phyloP scores from a whole-genome alignment of 768 basidiomycete species.

The Boletellus ananiceps region DNA sequence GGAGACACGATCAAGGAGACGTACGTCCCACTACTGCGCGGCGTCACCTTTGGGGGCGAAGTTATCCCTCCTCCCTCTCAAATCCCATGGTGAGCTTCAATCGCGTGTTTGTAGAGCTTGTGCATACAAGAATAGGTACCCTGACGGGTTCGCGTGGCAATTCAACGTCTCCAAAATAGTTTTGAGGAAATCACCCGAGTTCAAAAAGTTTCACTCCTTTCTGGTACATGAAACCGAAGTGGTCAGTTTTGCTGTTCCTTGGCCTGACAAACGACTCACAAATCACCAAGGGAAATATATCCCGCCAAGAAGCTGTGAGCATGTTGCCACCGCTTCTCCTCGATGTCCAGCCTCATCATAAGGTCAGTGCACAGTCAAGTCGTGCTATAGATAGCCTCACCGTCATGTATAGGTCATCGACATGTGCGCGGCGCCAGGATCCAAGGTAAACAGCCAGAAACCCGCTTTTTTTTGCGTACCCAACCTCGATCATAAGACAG shows the following conservation, averaged over 20 bases:
- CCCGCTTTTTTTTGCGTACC: not conserved
- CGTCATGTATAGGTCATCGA: constrained; percentile 64
- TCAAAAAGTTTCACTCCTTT: constrained; percentile 94
- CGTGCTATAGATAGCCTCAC: not conserved
- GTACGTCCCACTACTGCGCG: constrained; percentile 72
- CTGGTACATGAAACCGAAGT: constrained; percentile 98
- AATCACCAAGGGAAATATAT: constrained; percentile 79
- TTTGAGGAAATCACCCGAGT: constrained; percentile 81
- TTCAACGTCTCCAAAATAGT: constrained; percentile 88
- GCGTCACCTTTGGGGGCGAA: constrained; percentile 73
- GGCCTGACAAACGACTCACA: not conserved
- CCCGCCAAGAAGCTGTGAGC: constrained; percentile 94
- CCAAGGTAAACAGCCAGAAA: constrained; percentile 54
- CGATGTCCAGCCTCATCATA: constrained; percentile 90
- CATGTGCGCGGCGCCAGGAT: constrained; percentile 98
- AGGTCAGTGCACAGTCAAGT: constrained; percentile 37
- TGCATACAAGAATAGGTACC: constrained; percentile 59
- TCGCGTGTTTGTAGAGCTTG: not conserved
- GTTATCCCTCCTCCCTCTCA: constrained; percentile 73
- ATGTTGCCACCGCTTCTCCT: constrained; percentile 98
- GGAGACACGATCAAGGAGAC: constrained; percentile 72
- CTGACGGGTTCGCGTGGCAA: constrained; percentile 94
- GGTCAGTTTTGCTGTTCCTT: constrained; percentile 42
- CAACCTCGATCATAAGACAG: constrained; percentile 51
- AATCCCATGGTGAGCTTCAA: constrained; percentile 66